Base-by-base conservation (phyloP, 441 rosid species). In the Euphorbia corollata region DNA sequence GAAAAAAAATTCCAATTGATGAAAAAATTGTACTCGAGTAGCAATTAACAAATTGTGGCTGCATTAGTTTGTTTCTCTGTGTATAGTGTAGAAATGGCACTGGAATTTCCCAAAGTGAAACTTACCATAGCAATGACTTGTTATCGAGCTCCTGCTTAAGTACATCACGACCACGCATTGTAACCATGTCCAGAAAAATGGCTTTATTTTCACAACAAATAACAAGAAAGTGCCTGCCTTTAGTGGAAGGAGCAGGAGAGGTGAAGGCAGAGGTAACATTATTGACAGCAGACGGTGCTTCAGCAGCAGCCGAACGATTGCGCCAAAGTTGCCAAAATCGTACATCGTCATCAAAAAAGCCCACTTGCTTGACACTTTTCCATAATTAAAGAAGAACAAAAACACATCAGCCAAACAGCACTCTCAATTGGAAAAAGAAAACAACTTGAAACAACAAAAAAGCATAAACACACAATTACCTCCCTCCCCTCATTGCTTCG, bases 91-190 rank as follows among this genome's bases (percentile, higher is more conserved):
- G 23, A 64, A 53, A 34, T 24, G 22, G 32, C 51, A 36, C 6
- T 11, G 11, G 57, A 41, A 56, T 8, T 48, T 63, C 45, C 13
- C 63, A 13, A 51, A 56, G 34, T 19, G 58, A 51, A 59, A 82
- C 85, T 84, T 73, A 76, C 99, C 99, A 93, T 81, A 93, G 84
- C 74, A 93, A 87, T 20, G 97, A 91, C 71, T 83, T 89, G 81
- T 89, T 93, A 76, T 93, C 99, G 71, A 93, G 96, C 73, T 93
- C 97, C 64, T 89, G 93, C 81, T 93, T 93, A 30, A 92, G 96
- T 59, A 93, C 96, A 83, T 91, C 99, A 15, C 97, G 93, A 66
- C 99, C 91, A 27, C 96, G 96, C 97, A 93, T 91, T 15, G 99
- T 87, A 45, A 93, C 99, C 87, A 93, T 79, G 71, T 93, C 99